phyloP scores from a whole-genome alignment of 2,329 filamentous ascomycete genomes.

The Hypocreales sp. region DNA sequence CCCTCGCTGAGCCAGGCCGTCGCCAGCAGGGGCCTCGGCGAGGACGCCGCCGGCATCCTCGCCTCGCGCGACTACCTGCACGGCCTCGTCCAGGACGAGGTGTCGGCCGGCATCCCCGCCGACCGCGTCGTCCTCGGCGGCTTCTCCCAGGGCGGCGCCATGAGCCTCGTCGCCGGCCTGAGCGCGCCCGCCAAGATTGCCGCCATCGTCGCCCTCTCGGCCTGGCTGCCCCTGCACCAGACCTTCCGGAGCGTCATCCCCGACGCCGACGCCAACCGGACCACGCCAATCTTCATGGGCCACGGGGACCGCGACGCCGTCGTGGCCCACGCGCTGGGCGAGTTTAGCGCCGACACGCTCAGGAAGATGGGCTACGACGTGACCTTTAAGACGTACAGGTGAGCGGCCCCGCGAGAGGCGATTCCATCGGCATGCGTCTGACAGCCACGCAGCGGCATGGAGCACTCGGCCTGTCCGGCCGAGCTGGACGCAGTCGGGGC shows the following conservation, averaged over 20 bases:
- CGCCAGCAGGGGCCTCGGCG: too few species aligned
- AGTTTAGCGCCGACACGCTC: conserved; percentile 49
- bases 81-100: conserved; percentile 61
- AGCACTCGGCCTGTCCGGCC: conserved; percentile 58
- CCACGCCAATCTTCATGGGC: conserved; percentile 76
- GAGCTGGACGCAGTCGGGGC: conserved; percentile 72
- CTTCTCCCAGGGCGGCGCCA: conserved; percentile 74
- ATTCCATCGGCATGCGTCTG: too few species aligned
- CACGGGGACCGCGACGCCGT: conserved; percentile 70
- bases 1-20: too few species aligned
- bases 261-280: conserved; percentile 31
- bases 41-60: conserved; percentile 57
- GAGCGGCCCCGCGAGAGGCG: too few species aligned
- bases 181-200: conserved; percentile 58
- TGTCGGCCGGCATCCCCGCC: conserved; percentile 63
- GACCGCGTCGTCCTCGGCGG: conserved; percentile 72
- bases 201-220: conserved; percentile 70
- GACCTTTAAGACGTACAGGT: conserved; percentile 63
- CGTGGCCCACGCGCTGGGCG: conserved; percentile 54
- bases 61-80: conserved; percentile 51
- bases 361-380: conserved; percentile 58
- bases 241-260: conserved; percentile 25
- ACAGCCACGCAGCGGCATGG: conserved; percentile 37
- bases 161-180: conserved; percentile 64
- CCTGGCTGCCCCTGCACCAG: conserved; percentile 54